phyloP scores from a whole-genome alignment of 192 early-diverging fungal genomes.

The Coemansia sp. region DNA sequence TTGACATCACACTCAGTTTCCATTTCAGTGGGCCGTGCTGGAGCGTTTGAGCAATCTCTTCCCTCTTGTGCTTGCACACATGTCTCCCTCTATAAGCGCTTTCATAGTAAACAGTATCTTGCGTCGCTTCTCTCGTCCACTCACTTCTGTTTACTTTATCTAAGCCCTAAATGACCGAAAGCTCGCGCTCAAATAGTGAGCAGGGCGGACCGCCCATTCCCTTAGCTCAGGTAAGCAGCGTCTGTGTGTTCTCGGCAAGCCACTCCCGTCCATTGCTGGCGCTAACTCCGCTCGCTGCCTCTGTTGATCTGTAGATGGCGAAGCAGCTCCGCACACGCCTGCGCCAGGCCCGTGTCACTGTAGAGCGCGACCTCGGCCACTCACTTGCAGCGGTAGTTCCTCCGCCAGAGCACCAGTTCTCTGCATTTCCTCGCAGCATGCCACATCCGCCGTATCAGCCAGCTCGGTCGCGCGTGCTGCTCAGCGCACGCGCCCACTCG shows the following conservation, averaged over 20 bases:
- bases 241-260: not conserved
- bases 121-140: too few species aligned
- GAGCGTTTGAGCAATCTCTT: too few species aligned
- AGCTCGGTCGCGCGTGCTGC: not conserved
- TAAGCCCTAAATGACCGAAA: not conserved
- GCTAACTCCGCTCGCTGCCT: not conserved
- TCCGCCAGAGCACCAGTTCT: not conserved
- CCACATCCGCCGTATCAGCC: not conserved
- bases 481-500: slow-evolving; percentile 30
- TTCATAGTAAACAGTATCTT: too few species aligned
- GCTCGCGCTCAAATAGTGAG: not conserved
- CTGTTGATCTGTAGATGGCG: slow-evolving; percentile 23
- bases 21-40: too few species aligned
- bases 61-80: too few species aligned
- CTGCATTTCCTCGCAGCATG: not conserved
- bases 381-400: slow-evolving; percentile 30
- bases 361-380: slow-evolving; percentile 44
- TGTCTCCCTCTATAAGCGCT: not conserved
- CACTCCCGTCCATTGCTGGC: not conserved
- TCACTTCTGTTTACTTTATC: not conserved
- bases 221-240: not conserved
- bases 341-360: slow-evolving; percentile 24
- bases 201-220: slow-evolving; percentile 1
- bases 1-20: too few species aligned
- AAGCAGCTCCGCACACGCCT: slow-evolving; percentile 35